These are phyloP conservation scores for Exophiala bonariae DNA, from an alignment of 2,329 filamentous ascomycete genomes.

Conservation along the genomic window DNA sequence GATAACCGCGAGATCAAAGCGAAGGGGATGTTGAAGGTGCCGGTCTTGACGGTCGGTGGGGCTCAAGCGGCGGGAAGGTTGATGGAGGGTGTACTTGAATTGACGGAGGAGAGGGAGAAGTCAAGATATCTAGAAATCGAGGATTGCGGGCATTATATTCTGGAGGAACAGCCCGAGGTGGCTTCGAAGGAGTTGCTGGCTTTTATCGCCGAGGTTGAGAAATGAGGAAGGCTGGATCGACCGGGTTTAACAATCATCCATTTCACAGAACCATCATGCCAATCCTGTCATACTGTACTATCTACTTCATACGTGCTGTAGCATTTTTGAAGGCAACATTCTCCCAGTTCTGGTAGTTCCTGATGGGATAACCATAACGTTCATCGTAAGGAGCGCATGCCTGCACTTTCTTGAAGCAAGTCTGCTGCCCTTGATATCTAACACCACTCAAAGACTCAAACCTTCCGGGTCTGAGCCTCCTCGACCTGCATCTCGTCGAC, in stretches of 20 bases:
- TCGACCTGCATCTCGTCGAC: conserved; percentile 17
- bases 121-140: conserved; percentile 7
- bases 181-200: conserved; percentile 18
- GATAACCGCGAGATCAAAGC: conserved; percentile 27
- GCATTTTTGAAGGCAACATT: too few species aligned
- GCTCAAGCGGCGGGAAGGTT: conserved; percentile 24
- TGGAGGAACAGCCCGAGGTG: conserved; percentile 30
- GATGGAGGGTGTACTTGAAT: conserved; percentile 10
- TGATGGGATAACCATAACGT: too few species aligned
- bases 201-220: neutral
- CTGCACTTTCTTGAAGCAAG: too few species aligned
- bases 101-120: neutral
- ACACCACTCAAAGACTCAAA: neutral
- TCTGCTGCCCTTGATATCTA: neutral
- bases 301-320: too few species aligned
- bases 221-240: too few species aligned
- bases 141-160: conserved; percentile 30
- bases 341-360: too few species aligned
- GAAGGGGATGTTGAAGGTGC: conserved; percentile 22
- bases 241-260: too few species aligned
- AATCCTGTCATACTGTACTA: too few species aligned
- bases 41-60: conserved; percentile 23
- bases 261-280: too few species aligned
- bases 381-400: neutral
- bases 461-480: neutral